These are phyloP conservation scores for Eimeria zaria DNA, from an alignment of 169 alveolate species.

Conservation along the genomic window DNA sequence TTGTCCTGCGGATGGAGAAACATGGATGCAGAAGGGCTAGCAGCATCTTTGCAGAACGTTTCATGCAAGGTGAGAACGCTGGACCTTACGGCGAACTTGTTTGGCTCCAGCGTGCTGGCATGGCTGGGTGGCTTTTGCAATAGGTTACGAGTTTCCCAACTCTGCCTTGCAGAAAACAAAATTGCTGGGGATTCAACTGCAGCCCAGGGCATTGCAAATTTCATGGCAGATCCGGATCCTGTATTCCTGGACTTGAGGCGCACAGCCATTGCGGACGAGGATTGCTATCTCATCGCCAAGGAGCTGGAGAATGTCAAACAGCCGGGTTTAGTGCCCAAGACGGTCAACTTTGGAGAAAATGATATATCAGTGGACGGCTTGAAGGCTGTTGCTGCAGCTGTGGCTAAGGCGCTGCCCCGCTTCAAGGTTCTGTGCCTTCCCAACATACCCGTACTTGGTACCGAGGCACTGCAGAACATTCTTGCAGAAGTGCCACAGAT, in stretches of 20 bases:
- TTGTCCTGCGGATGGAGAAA: constrained; percentile 65
- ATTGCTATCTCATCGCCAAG: constrained; percentile 21
- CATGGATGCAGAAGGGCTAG: constrained; percentile 35
- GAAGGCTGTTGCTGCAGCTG: constrained; percentile 23
- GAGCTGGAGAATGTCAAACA: constrained; percentile 15
- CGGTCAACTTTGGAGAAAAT: constrained; percentile 47
- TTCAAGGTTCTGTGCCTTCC: constrained; percentile 61
- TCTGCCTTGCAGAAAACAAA: constrained; percentile 46
- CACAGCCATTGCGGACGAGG: constrained; percentile 57
- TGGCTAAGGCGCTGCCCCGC: constrained; percentile 48
- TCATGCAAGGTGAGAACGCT: constrained; percentile 34
- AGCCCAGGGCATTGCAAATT: constrained; percentile 31
- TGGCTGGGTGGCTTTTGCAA: background rate
- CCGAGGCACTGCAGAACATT: background rate
- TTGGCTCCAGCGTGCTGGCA: constrained; percentile 40
- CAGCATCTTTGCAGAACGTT: constrained; percentile 10
- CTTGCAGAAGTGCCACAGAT: constrained; percentile 30
- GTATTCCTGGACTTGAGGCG: constrained; percentile 58
- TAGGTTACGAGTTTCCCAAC: constrained; percentile 31
- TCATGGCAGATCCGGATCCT: constrained; percentile 23
- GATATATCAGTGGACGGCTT: constrained; percentile 41
- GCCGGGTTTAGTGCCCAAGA: constrained; percentile 43
- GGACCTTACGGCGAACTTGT: constrained; percentile 66
- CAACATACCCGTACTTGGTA: constrained; percentile 9
- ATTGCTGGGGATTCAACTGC: constrained; percentile 7